Evolutionary conservation across 495 filamentous ascomycete species (phyloP).

Genomic region (Viridothelium virens): DNA sequence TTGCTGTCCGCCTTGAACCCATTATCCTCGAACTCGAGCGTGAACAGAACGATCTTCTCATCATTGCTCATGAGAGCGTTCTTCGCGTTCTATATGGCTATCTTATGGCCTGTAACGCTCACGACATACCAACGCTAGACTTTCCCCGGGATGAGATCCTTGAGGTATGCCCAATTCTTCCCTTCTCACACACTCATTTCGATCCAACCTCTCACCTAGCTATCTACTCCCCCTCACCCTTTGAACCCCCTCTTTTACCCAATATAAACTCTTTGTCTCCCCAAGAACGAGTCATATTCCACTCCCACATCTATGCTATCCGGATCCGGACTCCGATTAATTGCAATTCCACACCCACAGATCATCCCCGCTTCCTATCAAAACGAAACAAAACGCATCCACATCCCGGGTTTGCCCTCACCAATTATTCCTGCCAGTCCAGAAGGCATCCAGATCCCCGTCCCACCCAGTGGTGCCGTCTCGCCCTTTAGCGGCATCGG

Average conservation of each 20-base stretch:
- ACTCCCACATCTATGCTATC: neutral
- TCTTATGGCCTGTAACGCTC: constrained; percentile 96
- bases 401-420: constrained; percentile 57
- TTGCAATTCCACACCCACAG: constrained; percentile 32
- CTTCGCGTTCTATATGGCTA: constrained; percentile 95
- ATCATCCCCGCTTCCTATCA: constrained; percentile 97
- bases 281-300: too few species aligned
- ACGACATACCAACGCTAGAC: constrained; percentile 84
- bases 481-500: constrained; percentile 33
- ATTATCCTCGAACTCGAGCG: constrained; percentile 97
- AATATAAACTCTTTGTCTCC: too few species aligned
- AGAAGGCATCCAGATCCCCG: constrained; percentile 76
- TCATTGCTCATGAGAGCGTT: constrained; percentile 96
- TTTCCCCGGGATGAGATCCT: constrained; percentile 97
- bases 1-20: constrained; percentile 95
- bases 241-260: too few species aligned
- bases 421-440: constrained; percentile 65
- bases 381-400: constrained; percentile 84
- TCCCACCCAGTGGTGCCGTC: constrained; percentile 50
- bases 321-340: constrained; percentile 15
- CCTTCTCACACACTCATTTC: neutral
- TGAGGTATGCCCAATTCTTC: constrained; percentile 49
- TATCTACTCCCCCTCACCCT: too few species aligned
- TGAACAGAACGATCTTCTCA: constrained; percentile 91
- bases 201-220: neutral